Conservation (phyloP, 2,329 filamentous ascomycete species). For the Ceratocystis destructans region DNA sequence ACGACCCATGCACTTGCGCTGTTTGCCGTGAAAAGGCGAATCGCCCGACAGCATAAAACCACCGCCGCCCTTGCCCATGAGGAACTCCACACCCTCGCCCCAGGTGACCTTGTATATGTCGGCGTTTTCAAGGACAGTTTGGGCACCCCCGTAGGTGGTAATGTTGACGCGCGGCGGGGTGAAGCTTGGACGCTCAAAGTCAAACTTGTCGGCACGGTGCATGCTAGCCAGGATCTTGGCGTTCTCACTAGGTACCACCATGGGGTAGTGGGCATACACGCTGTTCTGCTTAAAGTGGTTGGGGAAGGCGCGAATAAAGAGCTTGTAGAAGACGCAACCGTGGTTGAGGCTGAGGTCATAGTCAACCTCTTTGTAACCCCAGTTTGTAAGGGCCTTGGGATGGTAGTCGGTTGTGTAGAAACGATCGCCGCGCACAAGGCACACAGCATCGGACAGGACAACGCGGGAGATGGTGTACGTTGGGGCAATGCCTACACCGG, state of each 20-base stretch:
- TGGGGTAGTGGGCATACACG: constrained; percentile 70
- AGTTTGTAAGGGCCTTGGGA: constrained; percentile 63
- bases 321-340: constrained; percentile 73
- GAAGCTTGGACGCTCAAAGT: constrained; percentile 47
- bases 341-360: constrained; percentile 64
- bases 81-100: constrained; percentile 47
- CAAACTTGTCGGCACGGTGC: constrained; percentile 53
- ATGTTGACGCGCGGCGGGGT: constrained; percentile 41
- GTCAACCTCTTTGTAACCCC: constrained; percentile 64
- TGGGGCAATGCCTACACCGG: constrained; percentile 60
- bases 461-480: constrained; percentile 66
- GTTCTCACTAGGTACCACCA: constrained; percentile 58
- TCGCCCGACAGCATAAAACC: constrained; percentile 46
- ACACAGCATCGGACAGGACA: constrained; percentile 63
- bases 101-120: constrained; percentile 51
- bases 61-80: constrained; percentile 42
- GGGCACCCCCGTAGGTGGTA: constrained; percentile 46
- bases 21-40: constrained; percentile 33
- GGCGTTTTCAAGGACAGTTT: constrained; percentile 46
- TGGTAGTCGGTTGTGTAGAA: constrained; percentile 71
- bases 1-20: constrained; percentile 40
- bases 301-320: constrained; percentile 63
- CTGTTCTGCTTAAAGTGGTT: constrained; percentile 65
- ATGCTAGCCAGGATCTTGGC: constrained; percentile 54
- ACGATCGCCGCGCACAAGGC: constrained; percentile 63